Conservation (phyloP, 768 basidiomycete genomes). For the Leccinum fibrillosum region DNA sequence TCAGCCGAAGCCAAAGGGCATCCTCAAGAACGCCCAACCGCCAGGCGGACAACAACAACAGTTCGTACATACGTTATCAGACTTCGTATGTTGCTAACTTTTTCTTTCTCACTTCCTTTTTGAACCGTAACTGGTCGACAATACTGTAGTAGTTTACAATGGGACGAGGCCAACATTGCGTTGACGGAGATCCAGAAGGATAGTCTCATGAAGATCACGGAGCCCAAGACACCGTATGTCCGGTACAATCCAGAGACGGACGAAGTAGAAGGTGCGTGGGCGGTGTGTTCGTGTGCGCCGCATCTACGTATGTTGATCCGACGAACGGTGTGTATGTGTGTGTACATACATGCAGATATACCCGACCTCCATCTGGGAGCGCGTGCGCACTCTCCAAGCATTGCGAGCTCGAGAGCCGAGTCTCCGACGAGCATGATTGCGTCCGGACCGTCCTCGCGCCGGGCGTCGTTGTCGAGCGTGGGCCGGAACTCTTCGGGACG, state of each 20-base stretch:
- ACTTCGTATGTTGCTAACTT: background rate
- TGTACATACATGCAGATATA: conserved; percentile 56
- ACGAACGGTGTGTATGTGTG: background rate
- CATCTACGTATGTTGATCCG: background rate
- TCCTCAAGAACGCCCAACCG: conserved; percentile 74
- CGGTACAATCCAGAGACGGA: conserved; percentile 88
- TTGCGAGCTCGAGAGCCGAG: conserved; percentile 40
- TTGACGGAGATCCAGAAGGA: conserved; percentile 93
- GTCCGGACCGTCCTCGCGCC: conserved; percentile 68
- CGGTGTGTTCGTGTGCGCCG: background rate
- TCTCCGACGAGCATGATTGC: conserved; percentile 61
- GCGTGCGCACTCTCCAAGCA: conserved; percentile 34
- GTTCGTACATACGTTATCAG: conserved; percentile 35
- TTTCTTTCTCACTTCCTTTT: background rate
- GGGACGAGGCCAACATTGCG: conserved; percentile 94
- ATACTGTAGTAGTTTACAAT: conserved; percentile 63
- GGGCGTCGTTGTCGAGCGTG: conserved; percentile 68
- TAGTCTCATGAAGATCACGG: conserved; percentile 97
- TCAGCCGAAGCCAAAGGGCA: conserved; percentile 78
- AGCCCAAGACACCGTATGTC: conserved; percentile 96
- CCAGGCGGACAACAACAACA: conserved; percentile 41
- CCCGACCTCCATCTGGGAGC: conserved; percentile 66
- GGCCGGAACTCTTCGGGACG: conserved; percentile 53
- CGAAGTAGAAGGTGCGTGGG: conserved; percentile 68
- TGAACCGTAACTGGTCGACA: background rate